phyloP scores from a whole-genome alignment of 441 rosid genomes.

The Metrosideros polymorpha region DNA sequence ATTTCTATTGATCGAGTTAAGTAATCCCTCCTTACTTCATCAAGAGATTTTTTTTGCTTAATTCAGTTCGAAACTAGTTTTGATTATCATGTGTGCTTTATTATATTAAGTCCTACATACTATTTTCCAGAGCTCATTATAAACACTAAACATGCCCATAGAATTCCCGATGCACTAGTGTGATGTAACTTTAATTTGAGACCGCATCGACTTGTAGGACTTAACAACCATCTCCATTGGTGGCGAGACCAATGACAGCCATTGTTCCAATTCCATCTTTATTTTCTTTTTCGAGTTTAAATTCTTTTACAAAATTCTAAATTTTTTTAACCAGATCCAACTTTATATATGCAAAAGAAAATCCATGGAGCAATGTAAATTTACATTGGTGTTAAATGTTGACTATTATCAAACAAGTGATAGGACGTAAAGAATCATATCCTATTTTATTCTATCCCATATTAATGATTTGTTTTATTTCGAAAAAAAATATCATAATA shows the following conservation, averaged over 20 bases:
- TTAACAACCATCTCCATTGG: too few relatives aligned
- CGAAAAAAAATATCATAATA: too few relatives aligned
- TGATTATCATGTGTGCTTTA: not conserved
- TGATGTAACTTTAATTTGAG: too few relatives aligned
- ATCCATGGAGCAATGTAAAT: too few relatives aligned
- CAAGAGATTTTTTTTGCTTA: not conserved
- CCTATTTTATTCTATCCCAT: not conserved
- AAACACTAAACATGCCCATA: not conserved
- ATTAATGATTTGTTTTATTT: too few relatives aligned
- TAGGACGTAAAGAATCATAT: not conserved
- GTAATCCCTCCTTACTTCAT: not conserved
- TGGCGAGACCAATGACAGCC: not conserved
- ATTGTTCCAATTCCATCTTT: not conserved
- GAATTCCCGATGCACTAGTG: not conserved
- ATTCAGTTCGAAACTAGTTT: not conserved
- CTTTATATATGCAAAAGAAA: too few relatives aligned
- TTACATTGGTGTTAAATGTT: too few relatives aligned
- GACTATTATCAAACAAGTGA: not conserved
- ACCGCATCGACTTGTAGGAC: not conserved
- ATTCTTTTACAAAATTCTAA: not conserved
- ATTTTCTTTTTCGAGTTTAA: not conserved
- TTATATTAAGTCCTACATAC: not conserved
- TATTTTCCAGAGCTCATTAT: not conserved
- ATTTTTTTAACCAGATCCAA: not conserved
- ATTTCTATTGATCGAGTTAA: not conserved